Evolutionary conservation across 1,139 yeast genomes (phyloP).

Genomic region (Suhomyces guaymorum): DNA sequence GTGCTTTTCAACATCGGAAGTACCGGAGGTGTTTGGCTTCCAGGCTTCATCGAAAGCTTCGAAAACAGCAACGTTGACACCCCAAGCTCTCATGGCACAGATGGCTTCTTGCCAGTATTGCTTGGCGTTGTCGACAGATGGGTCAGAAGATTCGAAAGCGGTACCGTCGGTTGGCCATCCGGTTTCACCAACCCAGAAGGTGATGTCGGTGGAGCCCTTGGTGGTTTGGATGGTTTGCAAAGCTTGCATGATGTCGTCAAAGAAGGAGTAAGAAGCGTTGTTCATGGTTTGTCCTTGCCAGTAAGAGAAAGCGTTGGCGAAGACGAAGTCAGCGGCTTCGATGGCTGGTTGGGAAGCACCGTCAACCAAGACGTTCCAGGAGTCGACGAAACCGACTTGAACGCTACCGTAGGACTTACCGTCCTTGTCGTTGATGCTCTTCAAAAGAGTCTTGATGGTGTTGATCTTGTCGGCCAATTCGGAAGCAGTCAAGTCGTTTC

Average conservation of each 20-base stretch:
- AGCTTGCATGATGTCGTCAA: conserved; percentile 96
- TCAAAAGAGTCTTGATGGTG: conserved; percentile 56
- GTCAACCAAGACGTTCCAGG: conserved; percentile 90
- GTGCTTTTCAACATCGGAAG: conserved; percentile 82
- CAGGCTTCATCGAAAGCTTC: conserved; percentile 96
- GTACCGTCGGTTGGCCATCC: conserved; percentile 97
- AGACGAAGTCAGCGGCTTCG: conserved; percentile 76
- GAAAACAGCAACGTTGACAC: conserved; percentile 85
- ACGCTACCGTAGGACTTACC: conserved; percentile 72
- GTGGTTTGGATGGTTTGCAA: conserved; percentile 79
- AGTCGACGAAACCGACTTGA: conserved; percentile 91
- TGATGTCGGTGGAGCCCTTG: conserved; percentile 81
- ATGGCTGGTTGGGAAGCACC: conserved; percentile 70
- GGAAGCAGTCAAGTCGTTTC: conserved; percentile 73
- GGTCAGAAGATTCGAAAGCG: conserved; percentile 60
- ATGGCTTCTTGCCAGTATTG: conserved; percentile 83
- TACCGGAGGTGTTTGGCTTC: conserved; percentile 90
- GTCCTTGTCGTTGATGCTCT: conserved; percentile 68
- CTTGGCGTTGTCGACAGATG: conserved; percentile 72
- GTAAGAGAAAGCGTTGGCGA: conserved; percentile 94
- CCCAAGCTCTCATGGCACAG: conserved; percentile 95
- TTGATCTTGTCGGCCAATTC: conserved; percentile 65
- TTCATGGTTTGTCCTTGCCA: conserved; percentile 93
- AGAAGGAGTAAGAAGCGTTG: conserved; percentile 85
- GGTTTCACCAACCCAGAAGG: conserved; percentile 97